These are phyloP conservation scores for Podospora tetraspora DNA, from an alignment of 495 filamentous ascomycete species.

Conservation along the genomic window DNA sequence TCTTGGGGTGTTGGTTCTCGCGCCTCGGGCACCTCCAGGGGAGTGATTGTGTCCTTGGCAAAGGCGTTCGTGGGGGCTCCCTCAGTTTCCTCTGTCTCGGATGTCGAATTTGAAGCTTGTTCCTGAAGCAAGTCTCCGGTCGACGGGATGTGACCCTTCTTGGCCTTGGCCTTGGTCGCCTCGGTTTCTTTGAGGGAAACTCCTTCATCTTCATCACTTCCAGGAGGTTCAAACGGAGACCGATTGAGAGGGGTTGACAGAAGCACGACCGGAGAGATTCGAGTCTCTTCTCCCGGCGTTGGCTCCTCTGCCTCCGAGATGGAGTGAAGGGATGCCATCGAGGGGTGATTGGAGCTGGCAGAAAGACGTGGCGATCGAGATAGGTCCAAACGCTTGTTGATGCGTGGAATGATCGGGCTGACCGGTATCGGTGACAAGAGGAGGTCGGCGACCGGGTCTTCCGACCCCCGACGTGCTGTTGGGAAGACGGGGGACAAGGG, in stretches of 20 bases:
- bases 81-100: neutral
- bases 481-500: conserved; percentile 34
- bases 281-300: conserved; percentile 7
- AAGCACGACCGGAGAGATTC: conserved; percentile 12
- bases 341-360: conserved; percentile 18
- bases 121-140: neutral
- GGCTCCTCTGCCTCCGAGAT: conserved; percentile 25
- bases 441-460: conserved; percentile 24
- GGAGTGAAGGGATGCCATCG: conserved; percentile 25
- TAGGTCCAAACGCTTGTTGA: conserved; percentile 13
- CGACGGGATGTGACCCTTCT: neutral
- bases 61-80: neutral
- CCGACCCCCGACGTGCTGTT: conserved; percentile 18
- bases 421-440: conserved; percentile 11
- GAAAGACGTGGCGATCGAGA: conserved; percentile 19
- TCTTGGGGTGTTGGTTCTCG: neutral
- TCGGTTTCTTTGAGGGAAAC: conserved; percentile 21
- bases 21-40: neutral
- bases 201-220: conserved; percentile 31
- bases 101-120: neutral
- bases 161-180: conserved; percentile 12
- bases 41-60: neutral
- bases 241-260: conserved; percentile 20
- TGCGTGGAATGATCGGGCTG: conserved; percentile 12
- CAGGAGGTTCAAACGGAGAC: conserved; percentile 9